Evolutionary conservation across 176 grass and related monocot species (phyloP).

Genomic region (Aegilops sharonensis): DNA sequence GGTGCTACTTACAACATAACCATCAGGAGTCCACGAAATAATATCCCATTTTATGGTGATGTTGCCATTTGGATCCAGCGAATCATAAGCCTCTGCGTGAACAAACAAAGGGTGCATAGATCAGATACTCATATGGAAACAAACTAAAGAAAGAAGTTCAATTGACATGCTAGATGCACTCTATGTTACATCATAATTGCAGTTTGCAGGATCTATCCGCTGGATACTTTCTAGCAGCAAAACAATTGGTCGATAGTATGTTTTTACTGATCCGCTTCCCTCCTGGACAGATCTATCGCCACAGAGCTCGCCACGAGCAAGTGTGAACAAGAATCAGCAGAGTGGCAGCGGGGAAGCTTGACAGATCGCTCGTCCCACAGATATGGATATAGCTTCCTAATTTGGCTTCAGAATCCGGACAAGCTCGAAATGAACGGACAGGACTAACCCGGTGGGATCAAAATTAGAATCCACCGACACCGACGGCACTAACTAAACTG

Average conservation of each 20-base stretch:
- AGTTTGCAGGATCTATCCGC: constrained; percentile 8
- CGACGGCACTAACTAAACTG: background rate
- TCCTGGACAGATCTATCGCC: constrained; percentile 17
- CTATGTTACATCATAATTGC: background rate
- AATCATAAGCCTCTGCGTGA: constrained; percentile 78
- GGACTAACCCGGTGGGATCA: background rate
- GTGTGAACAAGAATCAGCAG: background rate
- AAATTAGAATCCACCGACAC: constrained; percentile 31
- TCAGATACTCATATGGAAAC: constrained; percentile 28
- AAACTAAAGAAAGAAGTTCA: constrained; percentile 9
- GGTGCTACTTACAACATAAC: constrained; percentile 84
- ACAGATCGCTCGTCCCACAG: background rate
- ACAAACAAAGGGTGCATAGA: background rate
- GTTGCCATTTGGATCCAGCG: constrained; percentile 78
- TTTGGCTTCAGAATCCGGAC: background rate
- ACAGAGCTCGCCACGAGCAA: background rate
- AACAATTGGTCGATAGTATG: background rate
- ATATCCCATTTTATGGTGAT: constrained; percentile 96
- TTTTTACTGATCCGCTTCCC: background rate
- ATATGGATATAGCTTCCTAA: background rate
- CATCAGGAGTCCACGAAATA: constrained; percentile 88
- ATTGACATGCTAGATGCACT: background rate
- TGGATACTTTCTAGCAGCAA: background rate
- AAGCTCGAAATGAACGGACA: background rate
- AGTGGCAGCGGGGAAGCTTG: background rate